Percentiles rank a stretch among this genome's conserved stretches.
phyloP scores from a whole-genome alignment of 768 basidiomycete species.

The Termitomyces sp. region DNA sequence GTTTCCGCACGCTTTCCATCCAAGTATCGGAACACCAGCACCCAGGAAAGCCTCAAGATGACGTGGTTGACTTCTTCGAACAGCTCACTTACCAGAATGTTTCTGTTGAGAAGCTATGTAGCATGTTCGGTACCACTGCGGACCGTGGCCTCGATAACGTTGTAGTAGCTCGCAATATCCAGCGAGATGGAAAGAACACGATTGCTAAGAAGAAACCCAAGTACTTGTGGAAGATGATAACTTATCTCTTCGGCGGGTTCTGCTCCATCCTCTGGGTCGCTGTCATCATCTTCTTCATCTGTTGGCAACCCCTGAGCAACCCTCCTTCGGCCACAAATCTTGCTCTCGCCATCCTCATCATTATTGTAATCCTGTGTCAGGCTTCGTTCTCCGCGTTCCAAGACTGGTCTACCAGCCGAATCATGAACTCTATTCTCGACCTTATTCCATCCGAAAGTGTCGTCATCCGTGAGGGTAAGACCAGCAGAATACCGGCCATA shows the following conservation, averaged over 20 bases:
- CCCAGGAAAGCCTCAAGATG: neutral
- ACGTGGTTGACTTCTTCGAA: conserved; percentile 1
- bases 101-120: conserved; percentile 4
- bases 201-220: conserved; percentile 1
- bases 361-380: conserved; percentile 5
- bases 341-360: conserved; percentile 9
- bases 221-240: conserved; percentile 6
- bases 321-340: conserved; percentile 10
- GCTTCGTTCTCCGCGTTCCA: conserved; percentile 9
- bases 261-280: conserved; percentile 11
- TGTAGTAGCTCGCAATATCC: conserved; percentile 2
- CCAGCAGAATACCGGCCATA: conserved; percentile 7
- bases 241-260: conserved; percentile 10
- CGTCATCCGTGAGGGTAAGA: conserved; percentile 7
- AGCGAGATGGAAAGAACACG: conserved; percentile 10
- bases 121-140: conserved; percentile 5
- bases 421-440: conserved; percentile 14
- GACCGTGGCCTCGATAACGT: conserved; percentile 7
- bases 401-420: conserved; percentile 9
- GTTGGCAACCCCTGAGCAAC: conserved; percentile 7
- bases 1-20: conserved; percentile 12
- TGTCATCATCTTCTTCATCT: conserved; percentile 11
- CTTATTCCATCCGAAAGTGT: conserved; percentile 10
- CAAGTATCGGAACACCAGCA: conserved; percentile 5
- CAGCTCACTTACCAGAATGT: conserved; percentile 5